These are phyloP conservation scores for Metschnikowia baotianmanensis DNA, from an alignment of 805 yeast species.

Conservation along the genomic window DNA sequence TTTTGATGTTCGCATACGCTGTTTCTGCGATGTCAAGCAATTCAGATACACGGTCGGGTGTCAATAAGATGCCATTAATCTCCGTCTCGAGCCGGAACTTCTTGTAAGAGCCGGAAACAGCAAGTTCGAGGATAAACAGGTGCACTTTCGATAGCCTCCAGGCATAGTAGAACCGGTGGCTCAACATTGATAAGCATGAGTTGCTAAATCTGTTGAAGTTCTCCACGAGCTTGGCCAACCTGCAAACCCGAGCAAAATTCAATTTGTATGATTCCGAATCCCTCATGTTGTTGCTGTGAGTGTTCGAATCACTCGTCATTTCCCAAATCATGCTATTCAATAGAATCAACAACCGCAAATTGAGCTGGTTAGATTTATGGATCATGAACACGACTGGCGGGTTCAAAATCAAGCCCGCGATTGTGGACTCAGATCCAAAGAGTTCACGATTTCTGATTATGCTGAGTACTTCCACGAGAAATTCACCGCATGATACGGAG, in stretches of 20 bases:
- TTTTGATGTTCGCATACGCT: constrained; percentile 6
- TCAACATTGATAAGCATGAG: constrained; percentile 14
- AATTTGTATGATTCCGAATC: constrained; percentile 20
- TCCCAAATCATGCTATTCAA: constrained; percentile 23
- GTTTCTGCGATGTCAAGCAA: constrained; percentile 11
- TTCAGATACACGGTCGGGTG: constrained; percentile 9
- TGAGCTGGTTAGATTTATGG: constrained; percentile 35
- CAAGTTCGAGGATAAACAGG: constrained; percentile 9
- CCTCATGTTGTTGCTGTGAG: constrained; percentile 22
- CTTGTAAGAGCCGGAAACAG: constrained; percentile 2
- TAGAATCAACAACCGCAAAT: constrained; percentile 25
- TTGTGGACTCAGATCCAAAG: constrained; percentile 37
- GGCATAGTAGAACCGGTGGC: constrained; percentile 18
- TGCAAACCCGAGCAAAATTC: constrained; percentile 23
- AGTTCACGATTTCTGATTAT: constrained; percentile 32
- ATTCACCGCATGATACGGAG: constrained; percentile 25
- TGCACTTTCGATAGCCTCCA: constrained; percentile 17
- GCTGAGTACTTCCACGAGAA: constrained; percentile 31
- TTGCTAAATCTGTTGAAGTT: constrained; percentile 23
- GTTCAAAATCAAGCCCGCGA: constrained; percentile 39
- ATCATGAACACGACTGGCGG: constrained; percentile 34
- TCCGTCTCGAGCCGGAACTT: constrained; percentile 1
- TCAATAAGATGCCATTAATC: constrained; percentile 3
- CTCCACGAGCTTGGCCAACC: constrained; percentile 34
- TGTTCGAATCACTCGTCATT: constrained; percentile 18